Base-by-base conservation (phyloP, 2,329 filamentous ascomycete species). In the Fusarium setosum region DNA sequence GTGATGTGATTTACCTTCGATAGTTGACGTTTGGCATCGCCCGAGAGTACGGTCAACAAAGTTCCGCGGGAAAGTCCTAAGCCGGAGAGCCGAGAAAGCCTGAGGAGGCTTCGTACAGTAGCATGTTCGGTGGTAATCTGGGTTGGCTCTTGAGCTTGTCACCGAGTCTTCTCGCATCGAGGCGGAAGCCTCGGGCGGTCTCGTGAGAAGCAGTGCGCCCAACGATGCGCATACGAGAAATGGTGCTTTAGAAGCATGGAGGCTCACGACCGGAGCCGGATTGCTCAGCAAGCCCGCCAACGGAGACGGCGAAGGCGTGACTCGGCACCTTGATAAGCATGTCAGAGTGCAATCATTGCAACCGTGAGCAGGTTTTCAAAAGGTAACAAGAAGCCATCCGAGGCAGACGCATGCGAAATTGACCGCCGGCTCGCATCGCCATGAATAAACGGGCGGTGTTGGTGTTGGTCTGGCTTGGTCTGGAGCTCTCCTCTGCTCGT, bases 271-370 rank as follows among this genome's bases (percentile, higher is more conserved):
- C 24, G 24, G 34, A 55, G 49, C 40, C 45, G 26, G 40, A 31
- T 41, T 40, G 52, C 34, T 62, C 34, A 47, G 42, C 32, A 29
- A 17, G 24, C 49, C 15, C 23, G 29, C 9, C n/a, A 51, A 44
- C 41, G 54, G 55, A 29, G 24, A 64, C 34, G 51, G 60, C 48
- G 49, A 51, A 15, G 45, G 56, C 35, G 56, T 65, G 61, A 61
- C 41, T 49, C 49, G 29, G 61, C 44, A 47, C 26, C 56, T 38
- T 45, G 61, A 65, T 67, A 65, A 68, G 52, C 61, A 65, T 59
- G 54, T 65, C 52, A 68, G 49, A 65, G 56, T 65, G 56, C 26
- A 31, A 29, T 44, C 20, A 62, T 38, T 59, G 50, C 29, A 55
- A 58, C 56, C 26, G 48, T 65, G 45, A 37, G 52, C 61, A 68